phyloP scores from a whole-genome alignment of 495 filamentous ascomycete genomes.

The Usnea hakonensis region DNA sequence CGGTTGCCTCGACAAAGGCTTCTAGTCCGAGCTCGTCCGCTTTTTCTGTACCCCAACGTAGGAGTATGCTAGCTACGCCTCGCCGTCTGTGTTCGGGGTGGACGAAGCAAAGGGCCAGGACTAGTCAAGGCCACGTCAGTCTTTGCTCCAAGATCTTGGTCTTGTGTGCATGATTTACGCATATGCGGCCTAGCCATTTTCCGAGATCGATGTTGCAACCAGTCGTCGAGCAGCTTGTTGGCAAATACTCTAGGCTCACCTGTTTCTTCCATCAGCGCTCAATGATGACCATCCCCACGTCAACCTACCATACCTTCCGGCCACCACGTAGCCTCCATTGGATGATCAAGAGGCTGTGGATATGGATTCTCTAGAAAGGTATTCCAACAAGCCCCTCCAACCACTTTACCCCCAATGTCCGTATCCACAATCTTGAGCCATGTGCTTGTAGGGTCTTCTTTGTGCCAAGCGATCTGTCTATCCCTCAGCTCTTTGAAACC shows the following conservation, averaged over 20 bases:
- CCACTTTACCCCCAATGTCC: constrained; percentile 26
- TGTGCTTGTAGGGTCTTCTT: constrained; percentile 22
- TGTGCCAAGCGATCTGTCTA: constrained; percentile 25
- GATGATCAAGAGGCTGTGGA: constrained; percentile 15
- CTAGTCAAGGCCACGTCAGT: constrained; percentile 14
- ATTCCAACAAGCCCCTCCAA: constrained; percentile 31
- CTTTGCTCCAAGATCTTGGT: background rate
- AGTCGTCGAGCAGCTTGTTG: constrained; percentile 25
- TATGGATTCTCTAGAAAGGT: constrained; percentile 31
- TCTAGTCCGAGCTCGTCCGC: constrained; percentile 33
- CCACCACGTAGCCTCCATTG: constrained; percentile 29
- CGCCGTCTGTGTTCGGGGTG: constrained; percentile 33
- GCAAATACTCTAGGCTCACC: constrained; percentile 23
- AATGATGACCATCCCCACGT: background rate
- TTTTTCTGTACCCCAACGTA: constrained; percentile 36
- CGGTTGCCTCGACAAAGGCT: constrained; percentile 37
- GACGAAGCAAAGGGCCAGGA: constrained; percentile 28
- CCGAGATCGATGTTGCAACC: constrained; percentile 20
- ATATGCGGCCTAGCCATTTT: constrained; percentile 26
- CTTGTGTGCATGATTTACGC: constrained; percentile 21
- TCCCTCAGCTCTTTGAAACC: constrained; percentile 26
- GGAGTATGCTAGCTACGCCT: constrained; percentile 32
- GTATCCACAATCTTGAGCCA: constrained; percentile 31
- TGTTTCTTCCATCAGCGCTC: constrained; percentile 5
- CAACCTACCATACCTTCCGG: constrained; percentile 24